Evolutionary conservation across 2,329 filamentous ascomycete species (phyloP).

Genomic region (Ilyonectria sp.): DNA sequence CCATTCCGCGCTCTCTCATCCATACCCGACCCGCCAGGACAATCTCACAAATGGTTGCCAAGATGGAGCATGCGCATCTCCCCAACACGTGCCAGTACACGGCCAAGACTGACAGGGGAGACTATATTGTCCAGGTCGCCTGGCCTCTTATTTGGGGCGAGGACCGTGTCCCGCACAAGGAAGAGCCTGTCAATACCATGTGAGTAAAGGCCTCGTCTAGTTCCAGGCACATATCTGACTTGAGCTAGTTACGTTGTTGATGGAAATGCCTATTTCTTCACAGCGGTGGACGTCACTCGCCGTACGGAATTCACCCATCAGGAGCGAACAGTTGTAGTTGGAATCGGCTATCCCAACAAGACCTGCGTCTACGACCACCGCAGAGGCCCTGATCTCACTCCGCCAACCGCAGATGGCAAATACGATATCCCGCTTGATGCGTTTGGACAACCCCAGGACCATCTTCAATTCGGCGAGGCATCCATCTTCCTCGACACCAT

Average conservation of each 20-base stretch:
- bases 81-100: constrained; percentile 49
- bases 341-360: constrained; percentile 51
- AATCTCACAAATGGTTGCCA: constrained; percentile 29
- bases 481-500: constrained; percentile 62
- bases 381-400: constrained; percentile 51
- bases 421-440: constrained; percentile 46
- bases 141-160: constrained; percentile 50
- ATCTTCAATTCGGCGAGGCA: constrained; percentile 57
- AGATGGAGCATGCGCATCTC: constrained; percentile 39
- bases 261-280: constrained; percentile 54
- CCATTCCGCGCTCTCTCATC: not conserved
- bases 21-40: constrained; percentile 8
- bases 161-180: constrained; percentile 43
- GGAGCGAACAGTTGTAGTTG: constrained; percentile 50
- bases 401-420: constrained; percentile 39
- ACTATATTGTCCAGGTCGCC: constrained; percentile 51
- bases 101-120: constrained; percentile 45
- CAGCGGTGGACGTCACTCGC: constrained; percentile 50
- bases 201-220: constrained; percentile 34
- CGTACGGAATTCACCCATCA: constrained; percentile 46
- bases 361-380: constrained; percentile 50
- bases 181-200: constrained; percentile 44
- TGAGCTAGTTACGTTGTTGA: constrained; percentile 51
- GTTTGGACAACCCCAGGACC: constrained; percentile 44
- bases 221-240: constrained; percentile 2